Percentiles rank a stretch among this genome's conserved stretches.
phyloP scores from a whole-genome alignment of 768 basidiomycete genomes.

The Pholiota microspora region DNA sequence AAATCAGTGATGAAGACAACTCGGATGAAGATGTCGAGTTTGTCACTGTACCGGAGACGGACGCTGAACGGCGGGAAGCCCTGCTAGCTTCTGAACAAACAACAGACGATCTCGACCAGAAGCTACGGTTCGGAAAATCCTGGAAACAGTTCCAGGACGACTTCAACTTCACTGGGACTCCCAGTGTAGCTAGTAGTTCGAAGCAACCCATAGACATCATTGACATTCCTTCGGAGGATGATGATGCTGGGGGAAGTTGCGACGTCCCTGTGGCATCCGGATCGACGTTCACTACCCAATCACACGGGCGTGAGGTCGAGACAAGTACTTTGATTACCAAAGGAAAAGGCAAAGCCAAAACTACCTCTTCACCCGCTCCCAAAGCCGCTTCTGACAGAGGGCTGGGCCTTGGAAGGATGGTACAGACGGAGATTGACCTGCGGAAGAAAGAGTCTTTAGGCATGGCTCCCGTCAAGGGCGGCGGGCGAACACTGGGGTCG shows the following conservation, averaged over 20 bases:
- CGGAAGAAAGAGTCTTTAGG: constrained; percentile 45
- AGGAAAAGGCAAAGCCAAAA: neutral
- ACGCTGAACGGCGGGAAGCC: constrained; percentile 47
- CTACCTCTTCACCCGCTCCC: neutral
- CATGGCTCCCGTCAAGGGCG: constrained; percentile 31
- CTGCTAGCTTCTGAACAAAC: constrained; percentile 47
- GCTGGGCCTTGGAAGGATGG: constrained; percentile 32
- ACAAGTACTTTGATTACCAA: too few species aligned
- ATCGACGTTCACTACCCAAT: constrained; percentile 26
- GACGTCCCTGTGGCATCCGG: constrained; percentile 32
- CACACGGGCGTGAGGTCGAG: neutral
- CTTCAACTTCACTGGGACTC: constrained; percentile 40
- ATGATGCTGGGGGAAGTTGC: constrained; percentile 13
- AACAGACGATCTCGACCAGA: constrained; percentile 38
- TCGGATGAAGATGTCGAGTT: constrained; percentile 37
- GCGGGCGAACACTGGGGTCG: constrained; percentile 15
- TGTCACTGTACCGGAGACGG: constrained; percentile 33
- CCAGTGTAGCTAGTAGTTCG: constrained; percentile 2
- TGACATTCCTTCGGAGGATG: constrained; percentile 21
- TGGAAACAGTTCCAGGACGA: constrained; percentile 49
- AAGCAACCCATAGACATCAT: constrained; percentile 11
- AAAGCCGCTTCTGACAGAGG: neutral
- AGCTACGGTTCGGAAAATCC: constrained; percentile 34
- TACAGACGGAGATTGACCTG: constrained; percentile 41
- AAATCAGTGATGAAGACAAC: constrained; percentile 21